phyloP scores from a whole-genome alignment of 2,329 filamentous ascomycete species.

The Paracorniculantispora psalliotae region DNA sequence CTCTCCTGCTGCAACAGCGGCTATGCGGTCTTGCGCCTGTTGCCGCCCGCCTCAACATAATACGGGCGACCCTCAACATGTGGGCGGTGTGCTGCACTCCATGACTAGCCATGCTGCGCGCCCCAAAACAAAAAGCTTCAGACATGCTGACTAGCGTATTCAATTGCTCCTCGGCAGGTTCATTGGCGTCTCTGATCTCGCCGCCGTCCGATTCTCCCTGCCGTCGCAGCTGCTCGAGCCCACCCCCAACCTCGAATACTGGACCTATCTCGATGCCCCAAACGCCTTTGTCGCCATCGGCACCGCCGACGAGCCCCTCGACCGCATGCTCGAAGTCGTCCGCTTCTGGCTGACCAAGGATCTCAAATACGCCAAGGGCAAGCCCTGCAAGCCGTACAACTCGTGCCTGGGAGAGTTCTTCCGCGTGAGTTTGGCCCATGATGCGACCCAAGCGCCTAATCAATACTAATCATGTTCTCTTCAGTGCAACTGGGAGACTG shows the following conservation, averaged over 20 bases:
- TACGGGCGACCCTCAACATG: conserved; percentile 13
- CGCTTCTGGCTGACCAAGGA: conserved; percentile 99
- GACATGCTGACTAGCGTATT: conserved; percentile 22
- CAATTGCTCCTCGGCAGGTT: conserved; percentile 56
- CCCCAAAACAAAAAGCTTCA: neutral
- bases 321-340: conserved; percentile 90
- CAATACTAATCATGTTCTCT: neutral
- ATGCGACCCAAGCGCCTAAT: neutral
- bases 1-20: neutral
- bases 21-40: neutral
- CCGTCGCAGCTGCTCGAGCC: conserved; percentile 94
- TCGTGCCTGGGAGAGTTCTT: conserved; percentile 97
- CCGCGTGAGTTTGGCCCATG: conserved; percentile 53
- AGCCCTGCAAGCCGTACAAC: conserved; percentile 98
- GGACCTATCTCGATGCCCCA: conserved; percentile 94
- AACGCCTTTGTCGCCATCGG: conserved; percentile 82
- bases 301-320: conserved; percentile 83
- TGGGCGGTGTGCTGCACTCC: conserved; percentile 14
- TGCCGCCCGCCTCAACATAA: conserved; percentile 8
- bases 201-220: conserved; percentile 90
- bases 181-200: conserved; percentile 93
- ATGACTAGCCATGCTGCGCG: neutral
- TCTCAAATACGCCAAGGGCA: conserved; percentile 96
- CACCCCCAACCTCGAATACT: conserved; percentile 96
- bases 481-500: conserved; percentile 91